These are phyloP conservation scores for Plasmopara halstedii DNA, from an alignment of 352 stramenopile species.

Conservation along the genomic window DNA sequence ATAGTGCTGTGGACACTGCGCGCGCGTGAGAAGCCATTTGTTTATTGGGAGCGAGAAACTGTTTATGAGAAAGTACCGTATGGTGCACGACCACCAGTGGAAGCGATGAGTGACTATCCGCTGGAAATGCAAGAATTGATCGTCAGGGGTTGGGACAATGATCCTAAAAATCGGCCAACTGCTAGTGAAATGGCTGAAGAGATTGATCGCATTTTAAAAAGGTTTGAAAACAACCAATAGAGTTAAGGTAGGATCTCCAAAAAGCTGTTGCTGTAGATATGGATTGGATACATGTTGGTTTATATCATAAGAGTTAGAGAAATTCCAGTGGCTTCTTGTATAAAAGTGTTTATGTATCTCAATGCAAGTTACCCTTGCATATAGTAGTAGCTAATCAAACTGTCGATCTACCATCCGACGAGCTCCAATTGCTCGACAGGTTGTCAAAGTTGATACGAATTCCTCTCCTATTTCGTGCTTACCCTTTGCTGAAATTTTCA, in stretches of 20 bases:
- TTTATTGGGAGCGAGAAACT: conserved; percentile 29
- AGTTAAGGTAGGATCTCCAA: background rate
- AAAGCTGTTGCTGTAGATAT: too few relatives aligned
- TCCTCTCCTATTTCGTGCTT: too few relatives aligned
- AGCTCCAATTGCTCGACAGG: too few relatives aligned
- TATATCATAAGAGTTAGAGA: too few relatives aligned
- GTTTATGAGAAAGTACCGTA: conserved; percentile 49
- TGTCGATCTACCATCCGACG: too few relatives aligned
- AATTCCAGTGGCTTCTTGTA: too few relatives aligned
- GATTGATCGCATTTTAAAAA: conserved; percentile 45
- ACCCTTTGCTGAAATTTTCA: too few relatives aligned
- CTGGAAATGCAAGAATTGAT: conserved; percentile 60
- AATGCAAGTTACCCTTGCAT: too few relatives aligned
- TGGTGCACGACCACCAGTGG: conserved; percentile 35
- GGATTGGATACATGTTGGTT: too few relatives aligned
- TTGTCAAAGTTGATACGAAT: too few relatives aligned
- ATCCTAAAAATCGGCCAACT: conserved; percentile 42
- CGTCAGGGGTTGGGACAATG: conserved; percentile 37
- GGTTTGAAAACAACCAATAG: conserved; percentile 20
- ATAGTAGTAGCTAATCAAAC: too few relatives aligned
- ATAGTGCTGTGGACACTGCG: conserved; percentile 59
- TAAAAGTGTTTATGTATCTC: too few relatives aligned
- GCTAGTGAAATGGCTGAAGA: conserved; percentile 36
- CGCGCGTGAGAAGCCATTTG: conserved; percentile 41
- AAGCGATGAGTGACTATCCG: conserved; percentile 51